These are phyloP conservation scores for Tanacetum coccineum DNA, from an alignment of 129 eudicot genomes.

Conservation along the genomic window DNA sequence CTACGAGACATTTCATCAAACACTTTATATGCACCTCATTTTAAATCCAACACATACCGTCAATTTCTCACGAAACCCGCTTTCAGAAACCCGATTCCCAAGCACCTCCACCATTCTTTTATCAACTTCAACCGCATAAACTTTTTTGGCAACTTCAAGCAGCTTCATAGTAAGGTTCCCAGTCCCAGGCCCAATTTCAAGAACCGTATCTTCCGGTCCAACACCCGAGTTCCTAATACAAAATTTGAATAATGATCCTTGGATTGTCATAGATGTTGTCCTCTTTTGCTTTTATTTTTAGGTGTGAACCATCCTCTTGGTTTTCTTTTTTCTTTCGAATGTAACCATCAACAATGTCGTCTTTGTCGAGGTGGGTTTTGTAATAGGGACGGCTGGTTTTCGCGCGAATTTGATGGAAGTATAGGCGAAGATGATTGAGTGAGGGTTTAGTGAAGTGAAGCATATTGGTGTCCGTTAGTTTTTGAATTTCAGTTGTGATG, in stretches of 20 bases:
- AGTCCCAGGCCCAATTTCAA: constrained; percentile 97
- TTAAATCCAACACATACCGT: constrained; percentile 30
- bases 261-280: constrained; percentile 89
- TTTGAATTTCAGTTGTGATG: no score
- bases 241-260: constrained; percentile 68
- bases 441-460: constrained; percentile 35
- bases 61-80: constrained; percentile 43
- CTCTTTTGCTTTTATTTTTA: constrained; percentile 70
- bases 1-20: constrained; percentile 48
- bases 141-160: constrained; percentile 63
- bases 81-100: constrained; percentile 49
- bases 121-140: constrained; percentile 77
- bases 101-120: constrained; percentile 74
- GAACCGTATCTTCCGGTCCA: constrained; percentile 61
- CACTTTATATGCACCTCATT: constrained; percentile 17
- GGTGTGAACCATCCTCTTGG: constrained; percentile 42
- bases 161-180: constrained; percentile 91
- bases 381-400: constrained; percentile 29
- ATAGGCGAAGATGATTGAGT: constrained; percentile 17
- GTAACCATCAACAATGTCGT: constrained; percentile 19
- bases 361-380: constrained; percentile 27
- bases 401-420: constrained; percentile 30
- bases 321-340: constrained; percentile 30
- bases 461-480: constrained; percentile 26
- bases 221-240: constrained; percentile 52